Evolutionary conservation across 768 basidiomycete species (phyloP).

Genomic region (Leccinum pellstonianum): DNA sequence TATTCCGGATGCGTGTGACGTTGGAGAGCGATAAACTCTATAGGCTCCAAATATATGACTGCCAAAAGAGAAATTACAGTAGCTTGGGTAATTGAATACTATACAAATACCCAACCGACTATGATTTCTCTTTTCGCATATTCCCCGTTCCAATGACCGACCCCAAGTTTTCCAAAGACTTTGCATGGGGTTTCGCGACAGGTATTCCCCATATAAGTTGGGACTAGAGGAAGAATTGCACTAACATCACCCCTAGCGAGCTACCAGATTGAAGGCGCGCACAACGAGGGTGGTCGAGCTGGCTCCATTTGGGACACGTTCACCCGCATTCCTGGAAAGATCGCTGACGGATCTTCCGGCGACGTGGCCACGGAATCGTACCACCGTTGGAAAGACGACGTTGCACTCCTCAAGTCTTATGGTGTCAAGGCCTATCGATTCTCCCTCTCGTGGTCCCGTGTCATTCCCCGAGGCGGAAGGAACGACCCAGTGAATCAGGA

Average conservation of each 20-base stretch:
- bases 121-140: neutral
- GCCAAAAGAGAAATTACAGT: too few relatives aligned
- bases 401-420: conserved; percentile 59
- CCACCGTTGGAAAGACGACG: conserved; percentile 65
- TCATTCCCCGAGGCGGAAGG: conserved; percentile 73
- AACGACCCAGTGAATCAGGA: conserved; percentile 70
- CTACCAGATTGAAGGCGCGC: conserved; percentile 78
- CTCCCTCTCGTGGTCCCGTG: conserved; percentile 74
- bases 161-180: conserved; percentile 5
- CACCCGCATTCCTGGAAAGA: conserved; percentile 67
- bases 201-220: neutral
- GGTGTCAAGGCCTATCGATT: conserved; percentile 78
- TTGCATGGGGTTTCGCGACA: conserved; percentile 9
- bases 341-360: conserved; percentile 64
- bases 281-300: conserved; percentile 59
- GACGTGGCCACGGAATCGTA: conserved; percentile 79
- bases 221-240: neutral
- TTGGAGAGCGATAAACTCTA: neutral
- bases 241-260: conserved; percentile 40
- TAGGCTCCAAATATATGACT: neutral
- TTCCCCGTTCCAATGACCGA: neutral
- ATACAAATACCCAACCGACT: neutral
- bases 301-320: conserved; percentile 81
- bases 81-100: too few relatives aligned
- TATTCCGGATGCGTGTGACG: conserved; percentile 1